Base-by-base conservation (phyloP, 1,284 basidiomycete genomes). In the Malassezia restricta region DNA sequence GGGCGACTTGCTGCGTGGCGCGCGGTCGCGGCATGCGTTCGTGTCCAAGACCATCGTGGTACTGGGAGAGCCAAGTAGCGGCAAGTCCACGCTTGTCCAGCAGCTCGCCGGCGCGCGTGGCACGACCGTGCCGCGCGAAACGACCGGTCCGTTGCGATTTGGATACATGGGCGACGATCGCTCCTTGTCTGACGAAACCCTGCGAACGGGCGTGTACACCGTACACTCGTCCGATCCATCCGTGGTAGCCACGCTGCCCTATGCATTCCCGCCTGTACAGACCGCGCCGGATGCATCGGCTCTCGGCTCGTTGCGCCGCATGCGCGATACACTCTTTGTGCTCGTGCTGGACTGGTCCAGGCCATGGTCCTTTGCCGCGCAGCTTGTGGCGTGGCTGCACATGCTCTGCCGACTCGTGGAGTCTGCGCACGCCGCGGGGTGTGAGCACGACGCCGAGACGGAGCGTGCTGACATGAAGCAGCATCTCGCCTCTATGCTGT, bases 301-400 rank as follows among this genome's bases (percentile, higher is more conserved):
- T 1, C 33, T 35, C 3, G 52, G 62, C 3, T 64, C 65, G 11
- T 56, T 67, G 49, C 56, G 53, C 14, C 77, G 82, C 5, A 74
- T 90, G 8, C 78, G 82, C 33, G 85, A 92, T 65, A 86, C 87
- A 0, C 78, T 89, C 11, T 81, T 90, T 43, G 77, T 95, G 63
- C 85, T 96, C 62, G 80, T 84, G 0, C 77, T 96, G n/a, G 92
- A 98, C 74, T 96, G 91, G 92, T 89, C 88, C 61, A 81, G 81
- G 62, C 92, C 92, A 0, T 89, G 86, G 82, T 81, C 83, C 0
- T 95, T 96, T 74, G 74, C 92, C 1, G 81, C 84, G n/a, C 86
- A 96, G 66, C 76, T 98, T 5, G 77, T 85, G 54, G 80, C 77
- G 40, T 96, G 92, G 92, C 76, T 96, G 41, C 75, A 74, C 40